These are phyloP conservation scores for Penicillium cataractarum DNA, from an alignment of 495 filamentous ascomycete genomes.

Conservation along the genomic window DNA sequence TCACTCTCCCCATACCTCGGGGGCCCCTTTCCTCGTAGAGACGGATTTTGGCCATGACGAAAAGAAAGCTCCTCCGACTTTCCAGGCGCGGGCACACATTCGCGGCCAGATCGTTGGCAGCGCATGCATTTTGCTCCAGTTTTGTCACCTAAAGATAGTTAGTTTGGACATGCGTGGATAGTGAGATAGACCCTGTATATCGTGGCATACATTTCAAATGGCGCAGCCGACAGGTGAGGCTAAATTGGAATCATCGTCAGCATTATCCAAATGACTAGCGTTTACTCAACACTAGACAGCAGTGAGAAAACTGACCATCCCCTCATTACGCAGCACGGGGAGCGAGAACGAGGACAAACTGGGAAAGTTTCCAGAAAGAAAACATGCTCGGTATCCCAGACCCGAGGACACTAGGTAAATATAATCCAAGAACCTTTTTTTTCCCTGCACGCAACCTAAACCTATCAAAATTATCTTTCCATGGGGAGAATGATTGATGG, in stretches of 20 bases:
- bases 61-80: slow-evolving; percentile 49
- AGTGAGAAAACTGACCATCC: slow-evolving; percentile 42
- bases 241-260: slow-evolving; percentile 16
- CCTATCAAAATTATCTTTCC: slow-evolving; percentile 6
- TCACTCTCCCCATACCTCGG: slow-evolving; percentile 50
- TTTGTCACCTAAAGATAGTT: slow-evolving; percentile 41
- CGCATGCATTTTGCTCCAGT: slow-evolving; percentile 45
- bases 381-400: slow-evolving; percentile 30
- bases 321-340: slow-evolving; percentile 45
- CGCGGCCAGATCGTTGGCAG: slow-evolving; percentile 47
- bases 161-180: too few species aligned
- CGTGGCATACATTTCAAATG: slow-evolving; percentile 46
- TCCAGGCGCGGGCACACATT: slow-evolving; percentile 45
- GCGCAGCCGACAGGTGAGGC: slow-evolving; percentile 51
- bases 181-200: neutral
- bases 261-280: too few species aligned
- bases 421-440: slow-evolving; percentile 7
- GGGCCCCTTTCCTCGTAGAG: slow-evolving; percentile 42
- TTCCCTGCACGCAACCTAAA: neutral
- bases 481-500: slow-evolving; percentile 8
- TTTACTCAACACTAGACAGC: too few species aligned
- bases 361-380: slow-evolving; percentile 32
- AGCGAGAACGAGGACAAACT: slow-evolving; percentile 18
- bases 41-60: slow-evolving; percentile 50
- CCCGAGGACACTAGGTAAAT: slow-evolving; percentile 25